Evolutionary conservation across 192 early-diverging fungal genomes (phyloP), one percentile per base, ranked within the genome.

Genomic region (Umbelopsis isabellina): DNA sequence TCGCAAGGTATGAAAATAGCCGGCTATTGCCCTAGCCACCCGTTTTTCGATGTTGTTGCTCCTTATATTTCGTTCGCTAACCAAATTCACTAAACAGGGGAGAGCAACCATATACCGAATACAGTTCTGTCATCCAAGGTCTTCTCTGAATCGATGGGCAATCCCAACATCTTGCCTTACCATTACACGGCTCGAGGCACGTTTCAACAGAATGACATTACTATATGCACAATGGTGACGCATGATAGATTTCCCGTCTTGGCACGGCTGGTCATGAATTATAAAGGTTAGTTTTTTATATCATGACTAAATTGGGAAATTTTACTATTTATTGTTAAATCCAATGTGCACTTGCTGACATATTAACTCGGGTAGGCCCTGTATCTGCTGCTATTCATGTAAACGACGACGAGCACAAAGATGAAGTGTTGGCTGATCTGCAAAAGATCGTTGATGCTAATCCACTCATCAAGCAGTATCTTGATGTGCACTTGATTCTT

Each of bases 371-470:
- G 69, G 87, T 49, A 68, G 84, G 84, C 3, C 84, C 84, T 10
- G 84, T 88, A 37, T 88, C 86, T 20, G 86, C 79, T 46, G 74
- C 84, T 15, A 72, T 88, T 65, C 86, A 87, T 74, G 76, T 88
- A 45, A 64, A 69, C 44, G 83, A 78, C 53, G 74, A 83, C 30
- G 76, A 83, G 27, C 58, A 51, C 47, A 73, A 80, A 47, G 75
- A 81, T 11, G 51, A 72, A 41, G 68, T 79, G 10, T 67, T 87
- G 21, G 44, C 51, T 20, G 69, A 78, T 27, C 71, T 87, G 18
- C 71, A 78, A 47, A 72, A 80, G 25, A 61, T 79, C 1, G 75
- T 79, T 33, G 74, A 75, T 8, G 44, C 66, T 16, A 72, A 84
- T 33, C 80, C 82, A 3, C 35, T 80, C 23, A 71, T 87, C 68